Evolutionary conservation across 306 rosid genomes (phyloP).

Genomic region (Vigna radiata): DNA sequence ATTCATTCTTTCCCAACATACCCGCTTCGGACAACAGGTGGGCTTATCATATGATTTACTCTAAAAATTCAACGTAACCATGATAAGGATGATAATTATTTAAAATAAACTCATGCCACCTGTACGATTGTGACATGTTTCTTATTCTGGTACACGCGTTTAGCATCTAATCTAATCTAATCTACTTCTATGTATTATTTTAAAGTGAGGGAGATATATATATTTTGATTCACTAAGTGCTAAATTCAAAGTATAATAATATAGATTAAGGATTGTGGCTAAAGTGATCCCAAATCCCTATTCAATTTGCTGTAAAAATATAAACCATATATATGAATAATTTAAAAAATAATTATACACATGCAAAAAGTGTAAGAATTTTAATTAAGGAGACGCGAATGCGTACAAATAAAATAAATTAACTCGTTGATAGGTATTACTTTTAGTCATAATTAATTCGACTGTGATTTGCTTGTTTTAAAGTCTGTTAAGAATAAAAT

Average conservation of each 20-base stretch:
- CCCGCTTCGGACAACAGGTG: neutral
- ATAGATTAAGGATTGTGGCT: neutral
- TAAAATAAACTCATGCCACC: neutral
- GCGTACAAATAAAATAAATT: neutral
- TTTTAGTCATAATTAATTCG: too few species aligned
- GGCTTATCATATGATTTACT: neutral
- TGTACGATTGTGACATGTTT: neutral
- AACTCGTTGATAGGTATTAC: neutral
- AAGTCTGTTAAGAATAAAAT: too few species aligned
- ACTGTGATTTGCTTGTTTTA: too few species aligned
- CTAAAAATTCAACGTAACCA: constrained; percentile 6
- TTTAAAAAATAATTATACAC: neutral
- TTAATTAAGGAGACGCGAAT: neutral
- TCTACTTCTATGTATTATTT: neutral
- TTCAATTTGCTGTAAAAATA: neutral
- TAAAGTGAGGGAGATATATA: neutral
- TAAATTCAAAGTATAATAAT: too few species aligned
- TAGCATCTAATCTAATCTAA: too few species aligned
- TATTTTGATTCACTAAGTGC: neutral
- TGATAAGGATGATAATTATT: neutral
- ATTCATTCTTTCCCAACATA: neutral
- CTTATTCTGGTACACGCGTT: neutral
- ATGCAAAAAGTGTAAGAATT: neutral
- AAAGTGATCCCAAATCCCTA: neutral
- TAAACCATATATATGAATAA: neutral